These are phyloP conservation scores for Gillenia trifoliata DNA, from an alignment of 306 rosid genomes.

Conservation along the genomic window DNA sequence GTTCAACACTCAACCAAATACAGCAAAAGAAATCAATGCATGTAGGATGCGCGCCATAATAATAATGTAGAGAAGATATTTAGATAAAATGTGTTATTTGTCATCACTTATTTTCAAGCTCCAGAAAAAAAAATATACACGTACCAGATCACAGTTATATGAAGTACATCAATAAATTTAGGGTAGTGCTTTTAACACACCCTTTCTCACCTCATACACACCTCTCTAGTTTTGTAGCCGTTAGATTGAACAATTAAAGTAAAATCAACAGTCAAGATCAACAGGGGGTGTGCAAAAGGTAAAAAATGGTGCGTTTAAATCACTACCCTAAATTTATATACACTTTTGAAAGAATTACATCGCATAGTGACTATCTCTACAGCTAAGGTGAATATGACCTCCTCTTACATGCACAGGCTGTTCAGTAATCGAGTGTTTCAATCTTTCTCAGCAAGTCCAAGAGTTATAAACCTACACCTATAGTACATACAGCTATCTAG, in stretches of 20 bases:
- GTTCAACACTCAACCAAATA: conserved; percentile 31
- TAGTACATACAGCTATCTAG: neutral
- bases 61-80: neutral
- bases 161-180: neutral
- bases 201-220: no score
- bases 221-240: no score
- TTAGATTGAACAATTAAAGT: no score
- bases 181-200: no score
- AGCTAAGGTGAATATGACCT: neutral
- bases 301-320: no score
- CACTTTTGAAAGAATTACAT: neutral
- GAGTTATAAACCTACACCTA: neutral
- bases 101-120: neutral
- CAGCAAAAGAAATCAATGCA: conserved; percentile 13
- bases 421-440: neutral
- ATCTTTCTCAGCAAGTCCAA: neutral
- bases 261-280: no score
- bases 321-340: no score
- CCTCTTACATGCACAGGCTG: neutral
- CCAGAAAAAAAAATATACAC: neutral
- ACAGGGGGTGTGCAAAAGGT: no score
- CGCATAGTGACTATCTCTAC: neutral
- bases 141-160: neutral
- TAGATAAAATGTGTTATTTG: neutral
- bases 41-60: conserved; percentile 11